phyloP scores from a whole-genome alignment of 2,329 filamentous ascomycete species.

The Scytalidium lignicola region DNA sequence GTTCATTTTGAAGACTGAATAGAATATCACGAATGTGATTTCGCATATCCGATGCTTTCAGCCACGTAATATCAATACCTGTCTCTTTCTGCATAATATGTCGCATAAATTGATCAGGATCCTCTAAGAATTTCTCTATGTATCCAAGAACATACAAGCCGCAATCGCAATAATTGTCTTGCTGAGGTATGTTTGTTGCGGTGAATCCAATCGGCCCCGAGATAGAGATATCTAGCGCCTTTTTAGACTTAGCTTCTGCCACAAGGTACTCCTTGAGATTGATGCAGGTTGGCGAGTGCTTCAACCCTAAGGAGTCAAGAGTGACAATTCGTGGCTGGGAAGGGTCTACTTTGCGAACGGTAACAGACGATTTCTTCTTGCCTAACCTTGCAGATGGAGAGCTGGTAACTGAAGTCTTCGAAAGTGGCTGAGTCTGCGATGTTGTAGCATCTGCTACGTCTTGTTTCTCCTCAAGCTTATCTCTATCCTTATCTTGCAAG shows the following conservation, averaged over 20 bases:
- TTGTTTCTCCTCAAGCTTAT: constrained; percentile 9
- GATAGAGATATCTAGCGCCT: constrained; percentile 28
- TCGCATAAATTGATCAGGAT: constrained; percentile 65
- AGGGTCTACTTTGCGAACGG: constrained; percentile 38
- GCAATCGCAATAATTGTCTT: constrained; percentile 84
- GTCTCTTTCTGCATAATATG: constrained; percentile 58
- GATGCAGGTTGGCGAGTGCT: constrained; percentile 59
- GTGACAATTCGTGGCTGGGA: constrained; percentile 70
- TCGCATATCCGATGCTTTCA: constrained; percentile 55
- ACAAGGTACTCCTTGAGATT: constrained; percentile 72
- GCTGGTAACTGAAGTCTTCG: constrained; percentile 12
- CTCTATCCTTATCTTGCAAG: constrained; percentile 11
- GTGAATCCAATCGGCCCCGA: constrained; percentile 49
- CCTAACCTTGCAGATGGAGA: constrained; percentile 1
- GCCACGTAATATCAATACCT: constrained; percentile 46
- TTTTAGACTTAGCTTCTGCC: constrained; percentile 65
- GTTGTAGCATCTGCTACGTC: not conserved
- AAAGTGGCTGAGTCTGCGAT: not conserved
- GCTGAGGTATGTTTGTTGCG: constrained; percentile 69
- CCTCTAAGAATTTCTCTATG: constrained; percentile 70
- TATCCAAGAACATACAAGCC: constrained; percentile 85
- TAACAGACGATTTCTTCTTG: constrained; percentile 28
- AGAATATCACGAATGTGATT: constrained; percentile 61
- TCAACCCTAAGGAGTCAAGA: constrained; percentile 73
- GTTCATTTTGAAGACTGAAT: constrained; percentile 55